Evolutionary conservation across 1,284 basidiomycete genomes (phyloP), one percentile per base, ranked within the genome.

Genomic region (Flammula alnicola): DNA sequence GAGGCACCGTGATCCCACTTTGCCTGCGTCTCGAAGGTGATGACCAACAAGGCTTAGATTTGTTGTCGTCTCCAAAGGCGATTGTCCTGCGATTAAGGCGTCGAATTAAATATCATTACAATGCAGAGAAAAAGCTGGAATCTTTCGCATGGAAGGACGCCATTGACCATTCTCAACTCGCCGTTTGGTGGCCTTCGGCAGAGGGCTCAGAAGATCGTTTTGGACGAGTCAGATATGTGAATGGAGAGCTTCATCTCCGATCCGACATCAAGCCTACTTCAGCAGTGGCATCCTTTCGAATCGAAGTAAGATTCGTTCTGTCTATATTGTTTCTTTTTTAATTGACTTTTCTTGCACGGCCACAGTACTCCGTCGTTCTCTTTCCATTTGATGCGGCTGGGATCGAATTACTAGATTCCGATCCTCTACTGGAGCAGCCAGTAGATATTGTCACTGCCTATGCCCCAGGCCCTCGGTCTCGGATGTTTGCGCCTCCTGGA

Each of bases 201-300:
- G 61, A 64, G 39, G 54, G 54, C 20, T 32, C 54, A 32, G 46
- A 51, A 27, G 48, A 53, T 20, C 14, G 51, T 54, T 16, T 51
- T 52, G 23, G 37, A n/a, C 22, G 29, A 8, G 32, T 40, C 17
- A 58, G 63, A n/a, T 56, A 52, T 47, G 56, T 73, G 11, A 63
- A 64, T 25, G 73, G 72, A 3, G 73, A 75, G 54, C 61, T 75
- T 12, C 63, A 68, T 41, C 61, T 74, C 16, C 58, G 63, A 9
- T 48, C 58, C 19, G 69, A 71, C 31, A 53, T 71, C 25, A 70
- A 67, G 48, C 68, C 72, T 5, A 65, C 68, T 3, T 65, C 67
- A 39, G 55, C 64, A 4, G 69, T 74, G 45, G 65, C 57, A n/a
- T 63, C 68, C 47, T 71, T 74, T 54, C 60, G 64, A 38, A 61